Conservation (phyloP, 352 stramenopile genomes). For the Discostella stelligera region DNA sequence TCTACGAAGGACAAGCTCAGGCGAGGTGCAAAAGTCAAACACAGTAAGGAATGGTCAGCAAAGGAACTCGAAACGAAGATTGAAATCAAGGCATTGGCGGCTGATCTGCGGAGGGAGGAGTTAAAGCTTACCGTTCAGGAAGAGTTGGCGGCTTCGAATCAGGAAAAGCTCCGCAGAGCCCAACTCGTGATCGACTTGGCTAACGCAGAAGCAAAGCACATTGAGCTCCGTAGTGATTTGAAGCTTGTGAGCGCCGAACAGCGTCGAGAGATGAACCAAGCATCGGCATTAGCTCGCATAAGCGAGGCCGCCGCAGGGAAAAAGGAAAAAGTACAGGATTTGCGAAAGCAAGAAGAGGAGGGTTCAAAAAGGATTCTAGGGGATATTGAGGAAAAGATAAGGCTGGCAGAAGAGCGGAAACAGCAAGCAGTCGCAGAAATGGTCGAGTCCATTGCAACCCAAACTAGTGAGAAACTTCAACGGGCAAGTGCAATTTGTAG, state of each 20-base stretch:
- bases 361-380: neutral
- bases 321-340: neutral
- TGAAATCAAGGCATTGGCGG: constrained; percentile 20
- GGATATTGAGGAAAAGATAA: constrained; percentile 8
- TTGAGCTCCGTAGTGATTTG: constrained; percentile 19
- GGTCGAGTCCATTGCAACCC: neutral
- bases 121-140: constrained; percentile 14
- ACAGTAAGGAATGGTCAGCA: neutral
- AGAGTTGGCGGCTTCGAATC: constrained; percentile 15
- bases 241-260: constrained; percentile 19
- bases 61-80: constrained; percentile 23
- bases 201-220: constrained; percentile 18
- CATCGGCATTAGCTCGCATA: neutral
- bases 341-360: constrained; percentile 19
- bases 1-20: constrained; percentile 25
- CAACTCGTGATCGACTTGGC: constrained; percentile 19
- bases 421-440: constrained; percentile 4
- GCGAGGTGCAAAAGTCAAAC: constrained; percentile 19
- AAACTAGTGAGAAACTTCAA: constrained; percentile 7
- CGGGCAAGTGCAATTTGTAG: neutral
- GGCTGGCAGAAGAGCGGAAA: constrained; percentile 2
- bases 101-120: constrained; percentile 27
- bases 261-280: constrained; percentile 19
- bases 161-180: constrained; percentile 20
- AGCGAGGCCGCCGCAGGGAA: constrained; percentile 8